Conservation (phyloP, 345 rosid genomes). For the Salix purpurea region DNA sequence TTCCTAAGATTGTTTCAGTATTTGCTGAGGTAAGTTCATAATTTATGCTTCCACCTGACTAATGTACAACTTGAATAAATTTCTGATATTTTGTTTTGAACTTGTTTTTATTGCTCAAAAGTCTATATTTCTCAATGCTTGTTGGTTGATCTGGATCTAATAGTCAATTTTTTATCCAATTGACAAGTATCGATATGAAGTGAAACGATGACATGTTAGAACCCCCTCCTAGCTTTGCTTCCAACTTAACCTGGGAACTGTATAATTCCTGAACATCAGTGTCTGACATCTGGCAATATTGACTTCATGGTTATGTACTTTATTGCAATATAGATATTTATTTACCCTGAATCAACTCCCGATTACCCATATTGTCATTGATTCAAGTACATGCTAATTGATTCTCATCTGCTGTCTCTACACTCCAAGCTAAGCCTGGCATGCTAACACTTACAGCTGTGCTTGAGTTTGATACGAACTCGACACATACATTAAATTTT, state of each 20-base stretch:
- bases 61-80: background rate
- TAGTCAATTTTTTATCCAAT: background rate
- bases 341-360: background rate
- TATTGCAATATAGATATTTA: background rate
- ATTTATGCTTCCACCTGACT: background rate
- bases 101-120: background rate
- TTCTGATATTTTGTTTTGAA: background rate
- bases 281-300: background rate
- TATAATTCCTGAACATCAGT: background rate
- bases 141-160: background rate
- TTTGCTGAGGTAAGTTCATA: slow-evolving; percentile 78
- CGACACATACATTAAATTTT: background rate
- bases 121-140: background rate
- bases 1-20: slow-evolving; percentile 79
- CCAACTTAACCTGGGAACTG: background rate
- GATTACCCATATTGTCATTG: background rate
- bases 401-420: background rate
- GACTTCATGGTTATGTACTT: background rate
- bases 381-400: background rate
- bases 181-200: background rate
- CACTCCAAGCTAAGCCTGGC: background rate
- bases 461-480: background rate
- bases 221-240: background rate
- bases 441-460: background rate
- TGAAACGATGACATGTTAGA: background rate